Evolutionary conservation across 2,329 filamentous ascomycete genomes (phyloP).

Genomic region (Zarea fungicola): DNA sequence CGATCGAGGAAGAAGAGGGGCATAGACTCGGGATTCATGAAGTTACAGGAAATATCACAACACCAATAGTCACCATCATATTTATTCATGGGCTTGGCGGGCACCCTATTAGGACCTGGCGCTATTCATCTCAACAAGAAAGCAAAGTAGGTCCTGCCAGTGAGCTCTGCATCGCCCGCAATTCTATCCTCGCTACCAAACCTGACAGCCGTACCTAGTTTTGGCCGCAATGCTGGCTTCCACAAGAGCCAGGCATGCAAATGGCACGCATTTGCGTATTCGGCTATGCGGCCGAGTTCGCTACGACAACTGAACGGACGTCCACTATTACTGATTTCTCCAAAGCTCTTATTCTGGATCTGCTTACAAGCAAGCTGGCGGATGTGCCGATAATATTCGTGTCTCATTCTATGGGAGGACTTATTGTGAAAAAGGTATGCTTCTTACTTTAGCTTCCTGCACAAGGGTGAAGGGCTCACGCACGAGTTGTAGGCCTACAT

Average conservation of each 20-base stretch:
- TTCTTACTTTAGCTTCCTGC: background rate
- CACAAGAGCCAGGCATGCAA: background rate
- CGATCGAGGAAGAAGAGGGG: background rate
- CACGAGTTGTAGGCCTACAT: background rate
- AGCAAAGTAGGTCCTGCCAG: background rate
- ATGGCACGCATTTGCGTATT: background rate
- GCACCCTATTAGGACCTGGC: background rate
- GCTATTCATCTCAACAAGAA: background rate
- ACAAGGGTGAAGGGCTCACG: background rate
- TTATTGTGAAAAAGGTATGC: background rate
- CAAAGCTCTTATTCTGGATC: background rate
- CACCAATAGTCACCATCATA: background rate
- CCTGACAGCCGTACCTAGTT: background rate
- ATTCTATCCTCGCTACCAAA: background rate
- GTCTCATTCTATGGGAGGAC: background rate
- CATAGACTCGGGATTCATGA: background rate
- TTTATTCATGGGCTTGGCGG: constrained; percentile 2
- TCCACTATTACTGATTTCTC: background rate
- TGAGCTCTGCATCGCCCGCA: no score
- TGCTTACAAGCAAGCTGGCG: background rate
- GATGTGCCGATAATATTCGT: constrained; percentile 2
- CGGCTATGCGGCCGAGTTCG: background rate
- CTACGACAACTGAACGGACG: background rate
- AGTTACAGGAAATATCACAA: background rate
- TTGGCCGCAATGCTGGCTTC: constrained; percentile 2